Conservation (phyloP, 1,284 basidiomycete species). For the Agroathelia rolfsii region DNA sequence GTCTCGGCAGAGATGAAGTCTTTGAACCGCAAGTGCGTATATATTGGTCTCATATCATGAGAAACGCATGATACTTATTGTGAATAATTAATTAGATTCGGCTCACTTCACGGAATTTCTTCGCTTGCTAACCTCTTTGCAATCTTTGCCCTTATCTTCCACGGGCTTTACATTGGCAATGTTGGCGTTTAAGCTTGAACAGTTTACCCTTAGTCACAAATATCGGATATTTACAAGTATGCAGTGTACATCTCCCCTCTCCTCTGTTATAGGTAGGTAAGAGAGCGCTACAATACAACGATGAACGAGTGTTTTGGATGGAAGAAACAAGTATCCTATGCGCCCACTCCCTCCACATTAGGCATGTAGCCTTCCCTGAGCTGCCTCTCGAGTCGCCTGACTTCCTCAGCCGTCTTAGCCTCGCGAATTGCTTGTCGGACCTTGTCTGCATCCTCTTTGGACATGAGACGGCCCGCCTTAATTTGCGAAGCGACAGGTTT, state of each 20-base stretch:
- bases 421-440: constrained; percentile 86
- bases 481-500: constrained; percentile 45
- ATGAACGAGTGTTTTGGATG: too few relatives aligned
- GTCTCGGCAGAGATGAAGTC: constrained; percentile 61
- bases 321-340: constrained; percentile 34
- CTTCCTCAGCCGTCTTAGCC: constrained; percentile 87
- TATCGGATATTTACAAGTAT: constrained; percentile 13
- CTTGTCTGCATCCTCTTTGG: constrained; percentile 83
- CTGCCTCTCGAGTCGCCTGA: constrained; percentile 80
- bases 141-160: constrained; percentile 54
- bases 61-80: too few relatives aligned
- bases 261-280: not conserved
- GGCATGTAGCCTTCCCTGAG: constrained; percentile 82
- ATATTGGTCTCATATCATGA: too few relatives aligned
- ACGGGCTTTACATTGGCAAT: constrained; percentile 64
- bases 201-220: constrained; percentile 15
- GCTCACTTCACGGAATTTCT: constrained; percentile 56
- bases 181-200: constrained; percentile 27
- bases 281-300: not conserved
- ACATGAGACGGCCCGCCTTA: constrained; percentile 80
- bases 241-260: not conserved
- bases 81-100: too few relatives aligned
- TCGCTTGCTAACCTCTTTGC: constrained; percentile 56
- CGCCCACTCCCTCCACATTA: constrained; percentile 62
- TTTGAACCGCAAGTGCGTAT: constrained; percentile 48